Base-by-base conservation (phyloP, 2,329 filamentous ascomycete genomes). In the Sclerotinia borealis region DNA sequence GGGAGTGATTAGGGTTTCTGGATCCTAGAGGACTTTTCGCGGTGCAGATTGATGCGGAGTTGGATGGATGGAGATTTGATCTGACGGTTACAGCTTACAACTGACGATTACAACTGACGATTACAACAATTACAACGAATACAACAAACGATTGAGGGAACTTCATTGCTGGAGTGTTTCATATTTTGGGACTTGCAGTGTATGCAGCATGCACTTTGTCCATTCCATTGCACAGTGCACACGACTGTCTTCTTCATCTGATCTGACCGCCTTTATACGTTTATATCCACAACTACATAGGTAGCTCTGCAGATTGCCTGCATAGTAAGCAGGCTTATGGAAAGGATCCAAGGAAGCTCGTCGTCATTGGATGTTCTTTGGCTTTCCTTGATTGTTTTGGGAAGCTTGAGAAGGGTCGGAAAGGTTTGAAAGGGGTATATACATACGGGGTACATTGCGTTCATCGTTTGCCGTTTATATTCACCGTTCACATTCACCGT, bases 271-370 rank as follows among this genome's bases (percentile, higher is more conserved):
- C 49, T 52, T 52, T 52, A 52, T 52, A 52, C 49, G 31, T 52
- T 52, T 52, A 52, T 52, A 52, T 52, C 49, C 49, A 52, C 49
- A 52, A 17, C 49, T 52, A 52, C 49, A 52, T 52, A 52, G 49
- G 34, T 51, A 51, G 49, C n/a, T n/a, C n/a, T n/a, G n/a, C 49
- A 51, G 49, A 51, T 51, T n/a, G n/a, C 29, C 34, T 34, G 49
- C 49, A 29, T 29, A 51, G 29, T 29, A 51, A 22, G 29, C 34
- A 51, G 49, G n/a, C n/a, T n/a, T n/a, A n/a, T n/a, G n/a, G n/a
- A n/a, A n/a, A n/a, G n/a, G n/a, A n/a, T n/a, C n/a, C n/a, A n/a
- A n/a, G n/a, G n/a, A n/a, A n/a, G n/a, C n/a, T 34, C 31, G 37
- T 36, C 31, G 36, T 52, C 49, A 37, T 52, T 31, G 31, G 31